These are phyloP conservation scores for Hymenoscyphus fructigenus DNA, from an alignment of 2,329 filamentous ascomycete genomes.

Conservation along the genomic window DNA sequence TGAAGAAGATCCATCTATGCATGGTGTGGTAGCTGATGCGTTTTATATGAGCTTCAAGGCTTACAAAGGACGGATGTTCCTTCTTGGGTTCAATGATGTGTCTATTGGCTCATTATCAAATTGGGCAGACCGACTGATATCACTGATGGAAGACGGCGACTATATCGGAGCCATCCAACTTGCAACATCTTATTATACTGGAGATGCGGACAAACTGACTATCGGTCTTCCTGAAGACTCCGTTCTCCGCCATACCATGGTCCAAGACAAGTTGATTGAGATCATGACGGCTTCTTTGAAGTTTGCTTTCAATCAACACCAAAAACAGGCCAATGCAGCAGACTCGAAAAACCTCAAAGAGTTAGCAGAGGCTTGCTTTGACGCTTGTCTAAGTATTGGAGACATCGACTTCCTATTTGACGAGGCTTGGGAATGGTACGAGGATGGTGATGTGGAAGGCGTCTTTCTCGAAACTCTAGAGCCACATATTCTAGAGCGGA, in stretches of 20 bases:
- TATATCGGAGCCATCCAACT: constrained; percentile 89
- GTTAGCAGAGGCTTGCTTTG: constrained; percentile 79
- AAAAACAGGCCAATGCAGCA: constrained; percentile 45
- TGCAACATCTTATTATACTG: constrained; percentile 88
- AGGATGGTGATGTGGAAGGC: constrained; percentile 69
- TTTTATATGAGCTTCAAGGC: constrained; percentile 97
- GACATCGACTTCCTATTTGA: constrained; percentile 87
- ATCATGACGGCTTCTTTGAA: constrained; percentile 91
- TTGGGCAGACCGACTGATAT: constrained; percentile 91
- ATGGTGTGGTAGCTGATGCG: constrained; percentile 93
- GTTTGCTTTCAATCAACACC: constrained; percentile 75
- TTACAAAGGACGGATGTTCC: constrained; percentile 90
- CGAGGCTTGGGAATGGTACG: constrained; percentile 86
- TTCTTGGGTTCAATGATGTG: constrained; percentile 91
- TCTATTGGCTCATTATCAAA: constrained; percentile 91
- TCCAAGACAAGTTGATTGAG: constrained; percentile 84
- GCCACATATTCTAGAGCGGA: constrained; percentile 78
- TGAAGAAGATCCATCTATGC: constrained; percentile 84
- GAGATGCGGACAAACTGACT: constrained; percentile 89
- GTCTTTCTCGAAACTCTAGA: constrained; percentile 88
- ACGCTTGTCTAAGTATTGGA: constrained; percentile 74
- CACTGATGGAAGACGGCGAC: constrained; percentile 95
- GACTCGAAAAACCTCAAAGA: constrained; percentile 61
- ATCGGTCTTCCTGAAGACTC: constrained; percentile 90
- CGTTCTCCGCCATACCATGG: constrained; percentile 71